Evolutionary conservation across 73 alveolate species (phyloP).

Genomic region (Stentor roeselii): DNA sequence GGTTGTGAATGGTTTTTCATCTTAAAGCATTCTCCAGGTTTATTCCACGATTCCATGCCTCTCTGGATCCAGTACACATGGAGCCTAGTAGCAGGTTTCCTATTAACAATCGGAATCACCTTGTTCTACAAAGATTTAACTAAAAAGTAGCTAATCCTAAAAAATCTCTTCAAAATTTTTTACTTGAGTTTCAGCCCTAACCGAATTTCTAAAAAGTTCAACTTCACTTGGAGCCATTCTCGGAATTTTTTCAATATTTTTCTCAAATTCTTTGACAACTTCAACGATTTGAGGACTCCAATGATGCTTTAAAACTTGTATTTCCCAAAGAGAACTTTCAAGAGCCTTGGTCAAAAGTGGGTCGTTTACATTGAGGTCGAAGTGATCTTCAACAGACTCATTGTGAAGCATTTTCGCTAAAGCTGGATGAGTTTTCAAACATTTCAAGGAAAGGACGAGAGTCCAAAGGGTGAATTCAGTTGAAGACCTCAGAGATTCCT

Average conservation of each 20-base stretch:
- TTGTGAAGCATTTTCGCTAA: not conserved
- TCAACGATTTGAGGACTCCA: not conserved
- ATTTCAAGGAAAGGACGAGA: not conserved
- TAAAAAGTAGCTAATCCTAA: not conserved
- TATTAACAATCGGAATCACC: not conserved
- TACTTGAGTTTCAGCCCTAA: no score
- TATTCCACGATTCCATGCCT: constrained; percentile 20
- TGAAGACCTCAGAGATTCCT: constrained; percentile 12
- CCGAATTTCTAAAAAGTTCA: no score
- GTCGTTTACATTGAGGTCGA: not conserved
- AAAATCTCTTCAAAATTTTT: no score
- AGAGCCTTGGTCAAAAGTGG: not conserved
- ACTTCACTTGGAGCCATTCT: constrained; percentile 12
- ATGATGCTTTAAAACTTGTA: not conserved
- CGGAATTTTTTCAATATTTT: constrained; percentile 9
- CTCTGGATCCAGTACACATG: constrained; percentile 11
- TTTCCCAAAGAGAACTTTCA: constrained; percentile 24
- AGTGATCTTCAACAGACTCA: not conserved
- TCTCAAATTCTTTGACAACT: constrained; percentile 15
- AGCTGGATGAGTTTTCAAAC: constrained; percentile 10
- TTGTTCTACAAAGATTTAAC: not conserved
- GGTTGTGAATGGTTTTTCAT: constrained; percentile 8
- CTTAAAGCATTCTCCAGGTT: constrained; percentile 9
- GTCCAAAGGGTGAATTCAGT: not conserved
- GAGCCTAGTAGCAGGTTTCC: not conserved